Evolutionary conservation across 139 green algal genomes (phyloP), one percentile per base, ranked within the genome.

Genomic region (Auxenochlorella pyrenoidosa): DNA sequence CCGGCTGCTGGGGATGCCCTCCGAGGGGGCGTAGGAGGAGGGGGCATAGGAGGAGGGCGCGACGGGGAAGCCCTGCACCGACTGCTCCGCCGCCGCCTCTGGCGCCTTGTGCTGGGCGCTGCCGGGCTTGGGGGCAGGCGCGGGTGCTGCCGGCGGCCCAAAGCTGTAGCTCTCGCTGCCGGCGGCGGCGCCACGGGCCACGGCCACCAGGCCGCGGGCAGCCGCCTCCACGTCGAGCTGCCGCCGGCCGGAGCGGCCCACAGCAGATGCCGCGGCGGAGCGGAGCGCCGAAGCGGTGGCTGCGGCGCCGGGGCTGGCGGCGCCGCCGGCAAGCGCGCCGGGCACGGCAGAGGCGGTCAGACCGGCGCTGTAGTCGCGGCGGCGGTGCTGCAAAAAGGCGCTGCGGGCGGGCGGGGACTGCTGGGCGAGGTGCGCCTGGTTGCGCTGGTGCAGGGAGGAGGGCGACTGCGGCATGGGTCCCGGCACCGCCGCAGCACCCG

Each of bases 1-100:
- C 8, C 80, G 80, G 80, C 60, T 85, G 80, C 80, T 85, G 80
- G 80, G 80, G 28, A 38, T n/a, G 30, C 80, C 63, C 3, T 85
- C 80, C 0, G 80, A 85, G 26, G 80, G 60, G 28, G 80, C 80
- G 12, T 76, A 85, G 28, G 80, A 60, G 40, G 80, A 85, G 63
- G 80, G 80, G 26, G 80, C 63, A 15, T 75, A 60, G 40, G 30
- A 60, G 40, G 40, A 58, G 5, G 40, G 24, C 19, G 73, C 40
- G 22, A 59, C 73, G 0, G 73, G 40, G 73, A 58, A 59, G 73
- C 22, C 73, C 73, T 58, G 73, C 24, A 58, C 73, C 75, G 75
- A 28, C 32, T 26, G 75, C 51, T 44, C n/a, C 51, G 47, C 51
- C 5, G 73, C 40, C 73, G 40, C 40, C 73, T 36, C 54, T 10